Evolutionary conservation across 2,329 filamentous ascomycete species (phyloP).

Genomic region (Zymoseptoria brevis): DNA sequence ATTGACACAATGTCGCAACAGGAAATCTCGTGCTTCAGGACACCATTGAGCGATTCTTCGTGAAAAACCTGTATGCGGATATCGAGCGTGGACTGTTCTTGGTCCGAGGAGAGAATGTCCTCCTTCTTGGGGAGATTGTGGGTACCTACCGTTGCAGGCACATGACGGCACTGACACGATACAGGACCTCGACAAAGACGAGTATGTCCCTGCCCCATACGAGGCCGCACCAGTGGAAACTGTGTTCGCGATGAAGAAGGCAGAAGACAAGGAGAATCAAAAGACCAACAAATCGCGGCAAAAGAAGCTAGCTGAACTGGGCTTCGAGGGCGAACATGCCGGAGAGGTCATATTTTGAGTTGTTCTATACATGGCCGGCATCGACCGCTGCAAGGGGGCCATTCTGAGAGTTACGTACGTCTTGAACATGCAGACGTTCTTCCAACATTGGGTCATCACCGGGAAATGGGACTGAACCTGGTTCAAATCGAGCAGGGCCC

Average conservation of each 20-base stretch:
- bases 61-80: constrained; percentile 69
- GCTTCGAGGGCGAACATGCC: constrained; percentile 79
- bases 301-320: constrained; percentile 64
- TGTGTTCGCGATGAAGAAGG: constrained; percentile 65
- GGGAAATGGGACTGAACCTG: not conserved
- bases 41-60: constrained; percentile 82
- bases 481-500: not conserved
- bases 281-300: constrained; percentile 62
- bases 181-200: constrained; percentile 85
- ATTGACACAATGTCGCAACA: constrained; percentile 31
- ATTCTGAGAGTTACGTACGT: constrained; percentile 25
- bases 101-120: constrained; percentile 93
- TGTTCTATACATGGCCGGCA: not conserved
- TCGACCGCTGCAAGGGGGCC: constrained; percentile 2
- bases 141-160: constrained; percentile 10
- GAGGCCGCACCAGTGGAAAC: constrained; percentile 57
- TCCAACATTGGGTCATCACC: not conserved
- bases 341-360: constrained; percentile 63
- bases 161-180: constrained; percentile 2
- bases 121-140: constrained; percentile 83
- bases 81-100: constrained; percentile 80
- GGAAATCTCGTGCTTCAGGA: constrained; percentile 93
- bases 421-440: constrained; percentile 31
- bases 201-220: constrained; percentile 68
- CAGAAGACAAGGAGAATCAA: constrained; percentile 62